phyloP scores from a whole-genome alignment of 768 basidiomycete genomes.

The Nidularia sp. region DNA sequence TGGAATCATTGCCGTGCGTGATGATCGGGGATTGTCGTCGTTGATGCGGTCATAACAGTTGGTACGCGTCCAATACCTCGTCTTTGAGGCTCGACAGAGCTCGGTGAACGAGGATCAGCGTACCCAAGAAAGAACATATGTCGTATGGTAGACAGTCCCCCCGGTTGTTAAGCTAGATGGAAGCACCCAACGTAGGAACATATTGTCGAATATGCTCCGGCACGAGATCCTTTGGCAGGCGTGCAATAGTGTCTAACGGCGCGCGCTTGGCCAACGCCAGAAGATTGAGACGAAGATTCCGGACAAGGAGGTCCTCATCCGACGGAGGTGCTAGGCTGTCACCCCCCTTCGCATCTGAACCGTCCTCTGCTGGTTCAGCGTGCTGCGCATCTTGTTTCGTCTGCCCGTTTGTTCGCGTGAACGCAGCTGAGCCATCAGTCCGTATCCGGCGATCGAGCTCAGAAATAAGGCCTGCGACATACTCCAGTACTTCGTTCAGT shows the following conservation, averaged over 20 bases:
- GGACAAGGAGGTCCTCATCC: constrained; percentile 36
- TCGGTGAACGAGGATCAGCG: too few relatives aligned
- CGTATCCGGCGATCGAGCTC: constrained; percentile 31
- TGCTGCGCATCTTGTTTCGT: background rate
- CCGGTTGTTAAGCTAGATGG: background rate
- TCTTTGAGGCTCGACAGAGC: too few relatives aligned
- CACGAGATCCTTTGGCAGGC: constrained; percentile 59
- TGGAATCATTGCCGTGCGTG: too few relatives aligned
- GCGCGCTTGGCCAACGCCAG: constrained; percentile 76
- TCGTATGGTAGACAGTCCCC: too few relatives aligned
- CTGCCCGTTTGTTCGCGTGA: background rate
- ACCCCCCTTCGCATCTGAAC: background rate
- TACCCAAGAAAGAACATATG: too few relatives aligned
- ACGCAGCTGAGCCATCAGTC: constrained; percentile 2
- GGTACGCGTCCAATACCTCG: too few relatives aligned
- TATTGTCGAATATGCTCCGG: constrained; percentile 61
- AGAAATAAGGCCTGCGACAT: constrained; percentile 50
- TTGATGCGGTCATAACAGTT: too few relatives aligned
- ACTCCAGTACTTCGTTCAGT: constrained; percentile 52
- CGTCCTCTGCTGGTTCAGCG: background rate
- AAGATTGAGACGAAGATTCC: constrained; percentile 66
- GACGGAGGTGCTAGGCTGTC: background rate
- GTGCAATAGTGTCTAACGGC: constrained; percentile 67
- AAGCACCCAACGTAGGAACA: constrained; percentile 46
- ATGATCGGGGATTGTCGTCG: too few relatives aligned